Percentiles rank a stretch among this genome's conserved stretches.
phyloP scores from a whole-genome alignment of 148 eudicot species.

The Rhododendron kiyosumense region DNA sequence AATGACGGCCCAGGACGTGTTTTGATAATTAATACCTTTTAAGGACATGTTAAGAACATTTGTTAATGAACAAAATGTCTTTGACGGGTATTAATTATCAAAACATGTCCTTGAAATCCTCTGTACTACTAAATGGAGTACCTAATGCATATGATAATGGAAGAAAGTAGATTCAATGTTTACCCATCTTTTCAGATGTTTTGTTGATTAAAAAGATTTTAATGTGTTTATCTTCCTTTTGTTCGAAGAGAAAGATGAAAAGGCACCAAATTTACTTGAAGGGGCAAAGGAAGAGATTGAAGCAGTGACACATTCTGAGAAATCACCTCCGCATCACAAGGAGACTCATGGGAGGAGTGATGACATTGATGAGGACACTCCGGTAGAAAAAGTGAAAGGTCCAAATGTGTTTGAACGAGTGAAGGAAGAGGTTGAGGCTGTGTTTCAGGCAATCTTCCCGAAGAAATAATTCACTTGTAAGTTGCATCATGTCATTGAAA shows the following conservation, averaged over 20 bases:
- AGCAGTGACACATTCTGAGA: conserved; percentile 25
- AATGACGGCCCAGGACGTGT: no score
- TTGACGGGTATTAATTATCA: no score
- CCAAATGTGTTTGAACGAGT: conserved; percentile 64
- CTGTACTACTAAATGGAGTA: neutral
- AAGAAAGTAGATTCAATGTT: neutral
- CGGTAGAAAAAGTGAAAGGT: conserved; percentile 60
- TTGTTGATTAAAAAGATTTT: neutral
- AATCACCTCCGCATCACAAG: conserved; percentile 45
- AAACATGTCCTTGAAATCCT: no score
- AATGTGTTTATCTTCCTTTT: neutral
- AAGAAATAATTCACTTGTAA: conserved; percentile 38
- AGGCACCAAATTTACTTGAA: conserved; percentile 39
- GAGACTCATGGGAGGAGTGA: conserved; percentile 86
- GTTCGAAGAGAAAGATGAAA: conserved; percentile 37
- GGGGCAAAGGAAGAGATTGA: conserved; percentile 40
- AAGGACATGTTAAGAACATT: no score
- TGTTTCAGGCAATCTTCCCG: conserved; percentile 47
- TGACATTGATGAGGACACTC: conserved; percentile 69
- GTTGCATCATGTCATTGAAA: neutral
- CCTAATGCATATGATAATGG: neutral
- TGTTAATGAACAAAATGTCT: no score
- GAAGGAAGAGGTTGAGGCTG: conserved; percentile 88
- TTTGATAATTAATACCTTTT: no score
- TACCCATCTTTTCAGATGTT: neutral